Conservation (phyloP, 1,284 basidiomycete genomes). For the Leccinum solheimii region DNA sequence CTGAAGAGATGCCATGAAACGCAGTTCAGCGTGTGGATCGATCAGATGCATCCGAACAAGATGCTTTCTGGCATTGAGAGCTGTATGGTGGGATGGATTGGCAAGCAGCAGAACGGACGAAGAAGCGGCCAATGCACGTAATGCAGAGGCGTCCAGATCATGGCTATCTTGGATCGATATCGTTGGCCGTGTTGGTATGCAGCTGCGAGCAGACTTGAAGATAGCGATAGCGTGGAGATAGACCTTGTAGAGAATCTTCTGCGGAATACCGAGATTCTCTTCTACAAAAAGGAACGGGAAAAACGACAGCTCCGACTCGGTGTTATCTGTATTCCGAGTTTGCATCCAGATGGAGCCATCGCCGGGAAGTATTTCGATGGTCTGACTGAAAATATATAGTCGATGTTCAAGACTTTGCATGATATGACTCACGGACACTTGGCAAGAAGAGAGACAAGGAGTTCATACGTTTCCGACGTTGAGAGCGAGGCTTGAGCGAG, state of each 20-base stretch:
- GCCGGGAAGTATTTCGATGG: conserved; percentile 33
- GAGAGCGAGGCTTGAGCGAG: background rate
- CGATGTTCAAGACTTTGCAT: background rate
- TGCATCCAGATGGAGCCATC: conserved; percentile 21
- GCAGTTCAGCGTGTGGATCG: conserved; percentile 46
- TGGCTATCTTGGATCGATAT: background rate
- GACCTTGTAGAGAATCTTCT: conserved; percentile 51
- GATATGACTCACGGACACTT: conserved; percentile 28
- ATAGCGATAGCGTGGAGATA: conserved; percentile 47
- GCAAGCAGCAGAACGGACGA: conserved; percentile 55
- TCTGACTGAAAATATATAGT: conserved; percentile 18
- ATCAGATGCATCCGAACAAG: conserved; percentile 42
- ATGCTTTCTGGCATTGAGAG: conserved; percentile 57
- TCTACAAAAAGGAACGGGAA: conserved; percentile 56
- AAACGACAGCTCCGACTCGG: conserved; percentile 5
- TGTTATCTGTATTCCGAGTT: background rate
- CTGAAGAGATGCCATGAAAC: conserved; percentile 47
- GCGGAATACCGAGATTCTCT: conserved; percentile 63
- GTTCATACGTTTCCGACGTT: conserved; percentile 18
- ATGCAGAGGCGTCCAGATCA: conserved; percentile 8
- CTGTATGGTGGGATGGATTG: conserved; percentile 68
- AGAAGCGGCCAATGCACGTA: conserved; percentile 28
- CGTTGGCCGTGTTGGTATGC: conserved; percentile 1
- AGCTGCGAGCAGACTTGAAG: conserved; percentile 33
- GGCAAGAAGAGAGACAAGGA: conserved; percentile 24